Percentiles rank a stretch among this genome's conserved stretches.
Evolutionary conservation across 179 eudicot genomes (phyloP).

Genomic region (Vitellaria paradoxa): DNA sequence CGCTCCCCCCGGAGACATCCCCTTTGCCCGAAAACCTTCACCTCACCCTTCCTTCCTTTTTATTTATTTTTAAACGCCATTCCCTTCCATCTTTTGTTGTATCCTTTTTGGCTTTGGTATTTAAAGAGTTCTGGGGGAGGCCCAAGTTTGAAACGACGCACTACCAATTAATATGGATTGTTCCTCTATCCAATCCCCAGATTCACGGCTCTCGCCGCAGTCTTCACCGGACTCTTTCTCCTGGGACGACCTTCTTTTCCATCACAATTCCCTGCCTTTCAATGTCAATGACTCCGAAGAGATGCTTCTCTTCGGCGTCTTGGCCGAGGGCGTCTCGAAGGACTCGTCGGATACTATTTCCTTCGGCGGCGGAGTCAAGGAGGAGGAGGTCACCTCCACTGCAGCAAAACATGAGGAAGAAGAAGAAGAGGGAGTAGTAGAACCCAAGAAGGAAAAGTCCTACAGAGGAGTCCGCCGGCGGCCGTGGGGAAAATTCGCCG

Average conservation of each 20-base stretch:
- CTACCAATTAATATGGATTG: slow-evolving; percentile 24
- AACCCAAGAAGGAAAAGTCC: slow-evolving; percentile 10
- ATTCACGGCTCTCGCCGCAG: slow-evolving; percentile 20
- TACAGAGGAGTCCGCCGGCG: slow-evolving; percentile 79
- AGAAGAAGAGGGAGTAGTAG: slow-evolving; percentile 4
- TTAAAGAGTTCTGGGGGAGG: no score
- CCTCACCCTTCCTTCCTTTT: slow-evolving; percentile 18
- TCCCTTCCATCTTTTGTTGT: no score
- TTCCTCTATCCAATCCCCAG: slow-evolving; percentile 17
- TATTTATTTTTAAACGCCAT: not conserved
- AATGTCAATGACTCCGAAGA: slow-evolving; percentile 60
- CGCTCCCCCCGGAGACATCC: slow-evolving; percentile 32
- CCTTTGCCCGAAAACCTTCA: slow-evolving; percentile 26
- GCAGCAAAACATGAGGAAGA: not conserved
- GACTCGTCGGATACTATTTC: slow-evolving; percentile 16
- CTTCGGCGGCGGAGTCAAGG: slow-evolving; percentile 11
- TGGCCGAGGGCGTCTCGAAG: slow-evolving; percentile 19
- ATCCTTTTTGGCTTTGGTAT: no score
- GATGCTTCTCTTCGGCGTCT: slow-evolving; percentile 46
- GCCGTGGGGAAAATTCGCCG: slow-evolving; percentile 95
- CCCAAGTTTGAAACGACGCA: no score
- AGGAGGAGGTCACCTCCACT: slow-evolving; percentile 25
- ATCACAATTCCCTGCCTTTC: slow-evolving; percentile 43
- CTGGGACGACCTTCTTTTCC: slow-evolving; percentile 27
- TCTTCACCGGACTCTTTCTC: slow-evolving; percentile 31